Evolutionary conservation across 164 flowering plant species (phyloP).

Genomic region (Liriodendron chinense): DNA sequence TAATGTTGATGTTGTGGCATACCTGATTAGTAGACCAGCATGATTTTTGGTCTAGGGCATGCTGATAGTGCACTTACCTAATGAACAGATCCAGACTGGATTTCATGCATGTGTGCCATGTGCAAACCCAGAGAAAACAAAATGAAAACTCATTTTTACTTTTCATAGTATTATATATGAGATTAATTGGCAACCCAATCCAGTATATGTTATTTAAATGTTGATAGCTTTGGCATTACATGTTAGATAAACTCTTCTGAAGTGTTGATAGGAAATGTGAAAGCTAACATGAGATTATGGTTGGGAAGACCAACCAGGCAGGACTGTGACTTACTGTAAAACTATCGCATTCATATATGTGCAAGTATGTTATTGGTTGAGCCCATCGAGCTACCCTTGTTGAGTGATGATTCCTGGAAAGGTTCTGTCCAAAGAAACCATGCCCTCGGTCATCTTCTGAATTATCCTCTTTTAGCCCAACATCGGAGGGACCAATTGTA

Average conservation of each 20-base stretch:
- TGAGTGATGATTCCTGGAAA: slow-evolving; percentile 24
- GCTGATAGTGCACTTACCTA: neutral
- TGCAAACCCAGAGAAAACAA: too few species aligned
- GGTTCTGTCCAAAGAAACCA: slow-evolving; percentile 61
- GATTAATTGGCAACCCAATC: neutral
- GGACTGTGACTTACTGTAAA: slow-evolving; percentile 56
- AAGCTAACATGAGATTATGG: neutral
- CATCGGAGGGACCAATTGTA: slow-evolving; percentile 66
- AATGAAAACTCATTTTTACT: too few species aligned
- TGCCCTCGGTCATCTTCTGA: slow-evolving; percentile 84
- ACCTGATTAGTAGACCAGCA: neutral
- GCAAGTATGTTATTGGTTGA: slow-evolving; percentile 85
- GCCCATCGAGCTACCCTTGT: slow-evolving; percentile 70
- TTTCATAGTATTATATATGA: too few species aligned
- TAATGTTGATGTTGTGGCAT: neutral
- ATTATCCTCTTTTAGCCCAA: slow-evolving; percentile 69
- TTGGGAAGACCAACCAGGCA: neutral
- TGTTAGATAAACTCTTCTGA: neutral
- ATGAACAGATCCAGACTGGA: neutral
- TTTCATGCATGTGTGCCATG: neutral
- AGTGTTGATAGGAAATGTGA: slow-evolving; percentile 3
- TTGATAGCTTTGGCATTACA: neutral
- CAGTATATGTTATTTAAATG: neutral
- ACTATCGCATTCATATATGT: slow-evolving; percentile 61
- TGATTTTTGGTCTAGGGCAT: neutral